Conservation (phyloP, 441 rosid species). For the Eruca vesicaria region DNA sequence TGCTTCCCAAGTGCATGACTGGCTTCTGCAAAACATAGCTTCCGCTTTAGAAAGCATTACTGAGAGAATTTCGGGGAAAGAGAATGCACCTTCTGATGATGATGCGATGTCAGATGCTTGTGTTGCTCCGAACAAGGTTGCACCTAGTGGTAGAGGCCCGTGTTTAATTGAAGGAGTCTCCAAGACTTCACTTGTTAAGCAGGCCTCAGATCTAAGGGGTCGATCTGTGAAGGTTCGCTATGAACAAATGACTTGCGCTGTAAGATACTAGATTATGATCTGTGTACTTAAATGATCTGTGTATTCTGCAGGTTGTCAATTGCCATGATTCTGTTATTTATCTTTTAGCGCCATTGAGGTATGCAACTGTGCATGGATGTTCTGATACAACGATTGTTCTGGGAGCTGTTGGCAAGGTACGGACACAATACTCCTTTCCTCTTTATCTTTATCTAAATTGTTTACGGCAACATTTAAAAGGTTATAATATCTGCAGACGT, state of each 20-base stretch:
- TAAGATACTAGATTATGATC: too few species aligned
- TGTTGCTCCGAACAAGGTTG: conserved; percentile 61
- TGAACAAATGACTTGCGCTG: background rate
- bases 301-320: conserved; percentile 72
- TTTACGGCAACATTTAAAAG: background rate
- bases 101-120: conserved; percentile 91
- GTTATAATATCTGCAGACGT: background rate
- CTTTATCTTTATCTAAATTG: background rate
- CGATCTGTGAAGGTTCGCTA: conserved; percentile 84
- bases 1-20: conserved; percentile 83
- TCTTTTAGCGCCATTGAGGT: conserved; percentile 90
- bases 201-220: conserved; percentile 86
- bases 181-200: conserved; percentile 82
- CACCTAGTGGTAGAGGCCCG: conserved; percentile 62
- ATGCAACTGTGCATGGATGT: conserved; percentile 93
- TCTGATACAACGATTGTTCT: conserved; percentile 95
- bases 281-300: background rate
- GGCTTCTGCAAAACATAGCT: conserved; percentile 84
- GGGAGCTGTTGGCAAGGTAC: conserved; percentile 99
- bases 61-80: conserved; percentile 88
- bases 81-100: conserved; percentile 77
- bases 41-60: conserved; percentile 72
- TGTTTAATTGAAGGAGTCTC: conserved; percentile 93
- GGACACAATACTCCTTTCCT: conserved; percentile 3
- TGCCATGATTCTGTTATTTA: conserved; percentile 97